Base-by-base conservation (phyloP, 345 rosid genomes). In the Eutrema heterophyllum region DNA sequence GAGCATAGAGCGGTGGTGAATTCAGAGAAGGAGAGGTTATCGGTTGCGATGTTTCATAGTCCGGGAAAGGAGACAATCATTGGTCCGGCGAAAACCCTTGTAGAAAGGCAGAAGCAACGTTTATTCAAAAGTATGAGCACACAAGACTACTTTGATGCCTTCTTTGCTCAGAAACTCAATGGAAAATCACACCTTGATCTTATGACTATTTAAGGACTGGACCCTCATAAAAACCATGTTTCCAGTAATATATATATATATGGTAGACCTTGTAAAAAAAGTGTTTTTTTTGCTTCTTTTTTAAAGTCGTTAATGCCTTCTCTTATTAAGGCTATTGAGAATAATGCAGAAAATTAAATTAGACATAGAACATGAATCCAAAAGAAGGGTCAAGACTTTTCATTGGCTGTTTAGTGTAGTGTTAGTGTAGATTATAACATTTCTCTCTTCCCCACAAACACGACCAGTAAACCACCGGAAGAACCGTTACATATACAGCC, bases 1-100 rank as follows among this genome's bases (percentile, higher is more conserved):
- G 88, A 83, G 75, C 87, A 83, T 68, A 68, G 87, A 8, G 88
- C 78, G 13, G 70, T 73, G 24, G 84, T 86, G 38, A 84, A 83
- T 30, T 43, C 73, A 0, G 76, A 59, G 5, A 81, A 64, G 48
- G 89, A 84, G 64, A 83, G 85, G 36, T 66, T 84, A 39, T 84
- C 88, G 3, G 54, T 85, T 43, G 88, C 87, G 5, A 67, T 82
- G 30, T 86, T 86, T 70, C 74, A 44, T 15, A 51, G 66, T 43
- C 75, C 84, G 0, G 68, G 50, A 6, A 64, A 52, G 49, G 80
- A 71, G 41, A 72, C 83, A 2, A 68, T 73, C n/a, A 54, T 85
- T 3, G 80, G 81, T 7, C 86, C 92, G 0, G 85, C 89, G 13
- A 35, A 71, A 15, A 80, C 88, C 70, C 79, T 82, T 55, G 73